Base-by-base conservation (phyloP, 2,329 filamentous ascomycete genomes). In the Fusarium protoensiforme region DNA sequence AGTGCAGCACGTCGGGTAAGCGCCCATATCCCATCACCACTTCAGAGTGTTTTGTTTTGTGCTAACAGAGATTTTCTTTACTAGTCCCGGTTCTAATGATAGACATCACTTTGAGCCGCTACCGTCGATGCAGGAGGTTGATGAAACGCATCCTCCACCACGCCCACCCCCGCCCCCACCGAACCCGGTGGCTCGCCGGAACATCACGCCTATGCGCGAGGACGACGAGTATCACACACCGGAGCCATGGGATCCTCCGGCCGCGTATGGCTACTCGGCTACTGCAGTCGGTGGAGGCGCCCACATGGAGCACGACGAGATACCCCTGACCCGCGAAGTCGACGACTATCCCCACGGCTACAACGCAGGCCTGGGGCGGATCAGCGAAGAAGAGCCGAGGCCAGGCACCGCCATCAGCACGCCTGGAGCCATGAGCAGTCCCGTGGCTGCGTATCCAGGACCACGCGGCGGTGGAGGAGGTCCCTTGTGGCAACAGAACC, bases 401-500 rank as follows among this genome's bases (percentile, higher is more conserved):
- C 74, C 71, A 11, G 65, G 63, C 24, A 70, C 69, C 29, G 68
- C 79, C 48, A 74, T 74, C 35, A 74, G 65, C 39, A 71, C 51
- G 41, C 69, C 27, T 66, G 76, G 63, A 6, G 63, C 79, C 43
- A 64, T 69, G 61, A 74, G 68, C 51, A 65, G 24, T 63, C 67
- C 73, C 13, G 73, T 75, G 39, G 70, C 71, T 36, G 35, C 74
- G 56, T 74, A 74, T 71, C 71, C 75, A 22, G 71, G 74, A 18
- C 76, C 75, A 29, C 76, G 72, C 24, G 69, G 78, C 31, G 71
- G 72, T 7, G 81, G 80, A 3, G 79, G 83, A 27, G 79, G 85
- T 46, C 86, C 86, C 7, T 78, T 89, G 39, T 89, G 87, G 87
- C 87, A 89, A 79, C 87, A 89, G 79, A 88, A 88, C 60, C 81